Conservation (phyloP, 2,329 filamentous ascomycete species). For the Sporothrix pseudoabietina region DNA sequence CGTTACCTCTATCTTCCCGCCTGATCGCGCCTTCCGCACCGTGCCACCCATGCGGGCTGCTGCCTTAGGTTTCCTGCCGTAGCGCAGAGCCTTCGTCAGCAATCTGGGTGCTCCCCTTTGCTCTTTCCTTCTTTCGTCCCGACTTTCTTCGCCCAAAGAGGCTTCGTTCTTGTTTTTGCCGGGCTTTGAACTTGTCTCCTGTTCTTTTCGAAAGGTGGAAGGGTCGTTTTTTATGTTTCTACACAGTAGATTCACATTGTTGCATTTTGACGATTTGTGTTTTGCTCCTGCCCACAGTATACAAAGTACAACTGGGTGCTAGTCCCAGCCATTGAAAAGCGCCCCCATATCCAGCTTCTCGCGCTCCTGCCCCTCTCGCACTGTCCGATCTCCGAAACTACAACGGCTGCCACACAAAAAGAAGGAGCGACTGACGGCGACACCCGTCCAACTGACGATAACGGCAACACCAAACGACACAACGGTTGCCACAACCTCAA, state of each 20-base stretch:
- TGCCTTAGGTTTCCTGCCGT: constrained; percentile 25
- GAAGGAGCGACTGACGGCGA: constrained; percentile 1
- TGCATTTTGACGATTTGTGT: constrained; percentile 10
- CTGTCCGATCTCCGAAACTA: not conserved
- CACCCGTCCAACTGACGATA: constrained; percentile 1
- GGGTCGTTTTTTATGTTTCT: too few species aligned
- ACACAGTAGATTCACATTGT: not conserved
- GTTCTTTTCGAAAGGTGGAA: not conserved
- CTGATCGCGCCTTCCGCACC: not conserved
- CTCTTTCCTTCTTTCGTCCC: constrained; percentile 18
- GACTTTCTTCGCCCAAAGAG: not conserved
- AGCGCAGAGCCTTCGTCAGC: constrained; percentile 19
- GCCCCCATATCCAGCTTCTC: constrained; percentile 12
- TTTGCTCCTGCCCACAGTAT: not conserved
- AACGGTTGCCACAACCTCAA: not conserved
- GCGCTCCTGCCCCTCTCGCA: constrained; percentile 21
- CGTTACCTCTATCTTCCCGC: too few species aligned
- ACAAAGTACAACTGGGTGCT: not conserved
- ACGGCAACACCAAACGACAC: not conserved
- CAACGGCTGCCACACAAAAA: not conserved
- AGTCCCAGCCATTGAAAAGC: constrained; percentile 4
- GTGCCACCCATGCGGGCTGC: constrained; percentile 23
- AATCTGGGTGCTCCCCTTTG: constrained; percentile 7
- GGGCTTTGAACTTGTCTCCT: constrained; percentile 7
- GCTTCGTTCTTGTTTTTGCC: constrained; percentile 2